Percentiles rank a stretch among this genome's conserved stretches.
Conservation (phyloP, 345 rosid genomes). For the Heritiera littoralis region DNA sequence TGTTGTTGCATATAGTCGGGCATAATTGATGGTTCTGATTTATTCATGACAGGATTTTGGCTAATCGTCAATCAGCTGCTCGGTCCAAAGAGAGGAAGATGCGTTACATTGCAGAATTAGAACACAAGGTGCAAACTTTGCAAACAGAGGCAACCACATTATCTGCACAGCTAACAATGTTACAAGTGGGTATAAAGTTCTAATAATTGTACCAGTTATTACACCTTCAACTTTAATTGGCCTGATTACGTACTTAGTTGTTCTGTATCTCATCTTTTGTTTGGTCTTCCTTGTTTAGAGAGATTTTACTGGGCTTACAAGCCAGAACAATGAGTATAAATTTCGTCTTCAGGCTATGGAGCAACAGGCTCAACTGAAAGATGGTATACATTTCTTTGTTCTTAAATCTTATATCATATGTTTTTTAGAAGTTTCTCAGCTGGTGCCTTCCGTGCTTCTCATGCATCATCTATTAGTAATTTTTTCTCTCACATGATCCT, state of each 20-base stretch:
- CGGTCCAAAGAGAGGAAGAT: constrained; percentile 88
- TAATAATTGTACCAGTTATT: constrained; percentile 2
- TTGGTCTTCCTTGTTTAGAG: constrained; percentile 38
- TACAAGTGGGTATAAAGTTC: constrained; percentile 48
- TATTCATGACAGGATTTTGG: constrained; percentile 61
- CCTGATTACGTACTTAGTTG: not conserved
- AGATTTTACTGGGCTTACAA: constrained; percentile 48
- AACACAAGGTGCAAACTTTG: constrained; percentile 84
- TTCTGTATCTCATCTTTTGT: not conserved
- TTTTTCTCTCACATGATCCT: not conserved
- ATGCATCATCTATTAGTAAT: not conserved
- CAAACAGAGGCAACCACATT: constrained; percentile 83
- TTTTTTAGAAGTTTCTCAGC: not conserved
- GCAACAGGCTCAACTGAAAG: constrained; percentile 60
- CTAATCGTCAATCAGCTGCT: constrained; percentile 86
- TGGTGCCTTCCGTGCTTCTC: not conserved
- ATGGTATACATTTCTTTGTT: constrained; percentile 36
- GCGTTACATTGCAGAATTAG: constrained; percentile 69
- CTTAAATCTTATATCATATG: not conserved
- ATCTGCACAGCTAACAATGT: constrained; percentile 74
- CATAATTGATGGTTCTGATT: not conserved
- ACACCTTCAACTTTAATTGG: not conserved
- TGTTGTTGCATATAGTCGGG: not conserved
- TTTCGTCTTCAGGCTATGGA: constrained; percentile 68
- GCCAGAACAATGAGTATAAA: constrained; percentile 56